Percentiles rank a stretch among this genome's conserved stretches.
Conservation (phyloP, 2,329 filamentous ascomycete species). For the Mariannaea elegans region DNA sequence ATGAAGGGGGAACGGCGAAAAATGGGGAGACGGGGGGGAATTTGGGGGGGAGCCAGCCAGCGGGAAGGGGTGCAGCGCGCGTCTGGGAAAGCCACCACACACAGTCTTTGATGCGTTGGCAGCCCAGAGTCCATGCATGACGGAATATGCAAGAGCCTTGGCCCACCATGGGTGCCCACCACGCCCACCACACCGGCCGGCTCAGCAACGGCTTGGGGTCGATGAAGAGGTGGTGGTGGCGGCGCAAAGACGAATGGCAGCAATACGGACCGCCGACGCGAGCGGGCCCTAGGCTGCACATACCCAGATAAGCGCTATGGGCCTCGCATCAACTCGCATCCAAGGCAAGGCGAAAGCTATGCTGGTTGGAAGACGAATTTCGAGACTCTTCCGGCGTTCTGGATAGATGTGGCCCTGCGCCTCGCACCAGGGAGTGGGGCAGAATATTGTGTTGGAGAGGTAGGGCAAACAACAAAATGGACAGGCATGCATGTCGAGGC, state of each 20-base stretch:
- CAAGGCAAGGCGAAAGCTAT: conserved; percentile 27
- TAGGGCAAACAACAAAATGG: conserved; percentile 18
- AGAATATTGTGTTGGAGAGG: conserved; percentile 25
- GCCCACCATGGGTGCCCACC: conserved; percentile 32
- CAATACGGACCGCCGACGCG: conserved; percentile 16
- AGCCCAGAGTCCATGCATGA: conserved; percentile 60
- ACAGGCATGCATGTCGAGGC: conserved; percentile 29
- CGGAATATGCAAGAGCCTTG: conserved; percentile 60
- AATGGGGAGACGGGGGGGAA: conserved; percentile 36
- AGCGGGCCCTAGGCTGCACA: conserved; percentile 20
- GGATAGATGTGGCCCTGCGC: conserved; percentile 35
- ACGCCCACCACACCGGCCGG: conserved; percentile 31
- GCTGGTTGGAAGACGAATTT: conserved; percentile 33
- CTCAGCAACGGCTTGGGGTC: conserved; percentile 19
- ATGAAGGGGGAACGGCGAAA: conserved; percentile 33
- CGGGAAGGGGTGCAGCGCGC: conserved; percentile 39
- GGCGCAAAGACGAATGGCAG: conserved; percentile 22
- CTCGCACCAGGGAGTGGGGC: conserved; percentile 31
- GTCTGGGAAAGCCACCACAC: conserved; percentile 43
- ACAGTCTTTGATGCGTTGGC: conserved; percentile 50
- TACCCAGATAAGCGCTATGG: conserved; percentile 26
- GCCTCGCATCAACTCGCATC: conserved; percentile 17
- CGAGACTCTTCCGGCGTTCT: conserved; percentile 31
- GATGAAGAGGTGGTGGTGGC: conserved; percentile 17
- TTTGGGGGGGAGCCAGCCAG: conserved; percentile 27